A percentile compares a stretch with the other conserved stretches of the same genome.
These are phyloP conservation scores for Penicillium sp. DNA, from an alignment of 2,329 filamentous ascomycete genomes.

Conservation along the genomic window DNA sequence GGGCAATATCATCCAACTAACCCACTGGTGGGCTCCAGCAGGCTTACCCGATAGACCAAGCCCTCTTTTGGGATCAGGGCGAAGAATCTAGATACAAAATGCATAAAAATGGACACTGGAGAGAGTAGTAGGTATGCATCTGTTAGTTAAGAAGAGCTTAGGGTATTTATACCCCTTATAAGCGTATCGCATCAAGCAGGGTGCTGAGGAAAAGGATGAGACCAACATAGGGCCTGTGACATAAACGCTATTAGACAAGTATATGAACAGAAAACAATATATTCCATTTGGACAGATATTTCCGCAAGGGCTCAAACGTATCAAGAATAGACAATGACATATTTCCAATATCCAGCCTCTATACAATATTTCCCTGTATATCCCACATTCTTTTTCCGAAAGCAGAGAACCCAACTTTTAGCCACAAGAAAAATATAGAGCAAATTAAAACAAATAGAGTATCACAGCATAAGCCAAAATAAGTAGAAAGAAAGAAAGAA, in stretches of 20 bases:
- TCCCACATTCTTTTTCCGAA: slow-evolving; percentile 7
- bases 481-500: not conserved
- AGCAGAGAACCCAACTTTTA: not conserved
- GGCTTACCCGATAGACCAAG: too few relatives aligned
- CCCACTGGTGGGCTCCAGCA: too few relatives aligned
- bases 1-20: too few relatives aligned
- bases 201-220: not conserved
- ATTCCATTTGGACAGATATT: not conserved
- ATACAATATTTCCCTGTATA: not conserved
- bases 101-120: too few relatives aligned
- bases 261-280: not conserved
- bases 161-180: too few relatives aligned
- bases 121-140: too few relatives aligned
- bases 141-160: too few relatives aligned
- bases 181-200: too few relatives aligned
- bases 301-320: not conserved
- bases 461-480: slow-evolving; percentile 1
- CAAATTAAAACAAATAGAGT: slow-evolving; percentile 3
- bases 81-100: too few relatives aligned
- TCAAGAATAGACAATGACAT: not conserved
- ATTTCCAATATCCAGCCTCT: slow-evolving; percentile 4
- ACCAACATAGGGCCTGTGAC: not conserved
- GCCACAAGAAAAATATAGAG: not conserved
- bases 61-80: too few relatives aligned
- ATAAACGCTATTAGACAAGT: not conserved